Base-by-base conservation (phyloP, 768 basidiomycete genomes). In the Heimioporus sp. region DNA sequence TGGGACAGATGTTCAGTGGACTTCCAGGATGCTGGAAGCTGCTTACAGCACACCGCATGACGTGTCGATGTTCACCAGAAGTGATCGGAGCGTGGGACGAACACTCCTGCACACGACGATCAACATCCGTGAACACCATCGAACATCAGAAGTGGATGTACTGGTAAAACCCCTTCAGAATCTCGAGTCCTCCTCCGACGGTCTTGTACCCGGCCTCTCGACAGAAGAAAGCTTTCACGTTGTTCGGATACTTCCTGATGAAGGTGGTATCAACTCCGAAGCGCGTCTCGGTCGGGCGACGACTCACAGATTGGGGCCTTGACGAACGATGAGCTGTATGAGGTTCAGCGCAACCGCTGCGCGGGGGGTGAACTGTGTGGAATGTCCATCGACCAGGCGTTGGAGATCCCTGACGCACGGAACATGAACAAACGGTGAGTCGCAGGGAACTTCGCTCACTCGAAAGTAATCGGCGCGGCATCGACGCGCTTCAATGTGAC, bases 81-180 rank as follows among this genome's bases (percentile, higher is more conserved):
- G 73, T 10, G 67, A 51, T 1, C 67, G 70, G 0, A 68, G 50
- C 1, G 73, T 66, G 0, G 78, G 79, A 1, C 80, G 73, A 36
- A 81, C 76, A 41, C 76, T 78, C 54, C 79, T 80, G 37, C 17
- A 16, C 15, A 17, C 17, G 16, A 34, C 13, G n/a, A 35, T 56
- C 43, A 44, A 28, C 41, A 43, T 1, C 28, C 10, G 35, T 11
- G 31, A 4, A 24, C 37, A n/a, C 35, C 37, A 35, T 20, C 10
- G 28, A 38, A 19, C 17, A 30, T 42, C 21, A 30, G 38, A 42
- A 34, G 17, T 6, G n/a, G 24, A 59, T 75, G 28, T 49, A 81
- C 81, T 80, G 79, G 49, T 74, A 81, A 39, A 71, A 79, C 0
- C 81, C 81, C 9, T 73, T 66, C 66, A 77, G 74, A 0, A 82